These are phyloP conservation scores for Fusarium proliferatum DNA, from an alignment of 2,329 filamentous ascomycete genomes.

Conservation along the genomic window DNA sequence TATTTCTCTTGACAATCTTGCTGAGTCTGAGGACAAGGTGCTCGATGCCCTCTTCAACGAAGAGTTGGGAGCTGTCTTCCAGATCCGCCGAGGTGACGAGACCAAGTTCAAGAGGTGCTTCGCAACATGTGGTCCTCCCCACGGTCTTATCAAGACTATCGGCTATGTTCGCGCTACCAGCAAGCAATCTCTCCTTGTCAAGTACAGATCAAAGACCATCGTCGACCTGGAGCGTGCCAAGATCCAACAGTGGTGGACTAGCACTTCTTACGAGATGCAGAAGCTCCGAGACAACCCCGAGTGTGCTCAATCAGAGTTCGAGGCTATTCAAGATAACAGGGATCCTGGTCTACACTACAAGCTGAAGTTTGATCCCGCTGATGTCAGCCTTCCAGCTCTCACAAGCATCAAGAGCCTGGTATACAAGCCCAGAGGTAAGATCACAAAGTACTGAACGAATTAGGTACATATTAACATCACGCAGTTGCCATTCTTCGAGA, in stretches of 20 bases:
- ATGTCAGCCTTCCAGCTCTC: conserved; percentile 75
- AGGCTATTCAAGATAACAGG: conserved; percentile 75
- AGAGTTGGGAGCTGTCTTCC: conserved; percentile 95
- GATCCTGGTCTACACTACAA: conserved; percentile 89
- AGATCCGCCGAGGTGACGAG: conserved; percentile 87
- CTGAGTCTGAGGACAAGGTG: conserved; percentile 71
- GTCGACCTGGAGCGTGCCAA: conserved; percentile 75
- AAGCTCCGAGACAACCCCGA: conserved; percentile 86
- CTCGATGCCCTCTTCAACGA: conserved; percentile 92
- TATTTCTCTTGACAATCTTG: conserved; percentile 81
- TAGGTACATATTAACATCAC: conserved; percentile 64
- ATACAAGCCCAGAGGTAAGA: conserved; percentile 62
- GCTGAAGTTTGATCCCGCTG: conserved; percentile 81
- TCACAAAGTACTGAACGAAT: conserved; percentile 3
- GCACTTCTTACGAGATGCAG: conserved; percentile 92
- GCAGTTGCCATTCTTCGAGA: conserved; percentile 94
- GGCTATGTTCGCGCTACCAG: conserved; percentile 76
- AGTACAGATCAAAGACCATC: conserved; percentile 74
- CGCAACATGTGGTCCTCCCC: conserved; percentile 86
- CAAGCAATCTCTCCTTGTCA: conserved; percentile 82
- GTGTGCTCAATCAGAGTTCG: conserved; percentile 87
- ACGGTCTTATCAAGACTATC: conserved; percentile 84
- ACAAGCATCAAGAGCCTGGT: conserved; percentile 62
- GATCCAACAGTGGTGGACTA: conserved; percentile 89
- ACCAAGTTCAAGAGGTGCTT: conserved; percentile 89